These are phyloP conservation scores for Ascoidea asiatica DNA, from an alignment of 805 yeast genomes.

Conservation along the genomic window DNA sequence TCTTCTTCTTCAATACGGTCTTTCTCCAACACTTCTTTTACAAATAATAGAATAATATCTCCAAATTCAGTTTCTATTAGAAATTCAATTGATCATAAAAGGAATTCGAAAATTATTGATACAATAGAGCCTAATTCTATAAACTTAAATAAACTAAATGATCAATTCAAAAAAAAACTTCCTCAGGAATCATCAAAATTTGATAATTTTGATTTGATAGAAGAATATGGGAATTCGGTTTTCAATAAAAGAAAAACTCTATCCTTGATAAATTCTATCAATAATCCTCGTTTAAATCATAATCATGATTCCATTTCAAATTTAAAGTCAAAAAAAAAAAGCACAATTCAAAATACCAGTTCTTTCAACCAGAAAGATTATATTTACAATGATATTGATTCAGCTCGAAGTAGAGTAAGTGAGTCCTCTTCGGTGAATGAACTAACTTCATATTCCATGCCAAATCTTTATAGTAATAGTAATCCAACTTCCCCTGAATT, in stretches of 20 bases:
- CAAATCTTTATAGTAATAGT: no score
- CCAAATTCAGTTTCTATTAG: neutral
- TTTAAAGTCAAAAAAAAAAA: neutral
- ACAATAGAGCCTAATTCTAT: neutral
- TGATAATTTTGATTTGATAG: neutral
- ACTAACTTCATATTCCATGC: no score
- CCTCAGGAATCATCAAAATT: neutral
- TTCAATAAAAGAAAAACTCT: no score
- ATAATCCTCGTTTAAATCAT: no score
- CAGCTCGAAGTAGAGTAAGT: neutral
- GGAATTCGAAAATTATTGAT: neutral
- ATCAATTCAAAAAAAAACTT: neutral
- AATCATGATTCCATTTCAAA: neutral
- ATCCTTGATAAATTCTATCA: no score
- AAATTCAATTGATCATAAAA: no score
- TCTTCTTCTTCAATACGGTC: no score
- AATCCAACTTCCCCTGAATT: no score
- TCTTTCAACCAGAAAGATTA: neutral
- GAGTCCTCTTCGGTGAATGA: no score
- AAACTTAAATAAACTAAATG: neutral
- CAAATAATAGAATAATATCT: no score
- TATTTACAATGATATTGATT: constrained; percentile 8
- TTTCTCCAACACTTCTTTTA: neutral
- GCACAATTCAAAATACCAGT: neutral
- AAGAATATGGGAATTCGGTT: neutral